These are phyloP conservation scores for Eimeria maxima DNA, from an alignment of 169 alveolate genomes.

Conservation along the genomic window DNA sequence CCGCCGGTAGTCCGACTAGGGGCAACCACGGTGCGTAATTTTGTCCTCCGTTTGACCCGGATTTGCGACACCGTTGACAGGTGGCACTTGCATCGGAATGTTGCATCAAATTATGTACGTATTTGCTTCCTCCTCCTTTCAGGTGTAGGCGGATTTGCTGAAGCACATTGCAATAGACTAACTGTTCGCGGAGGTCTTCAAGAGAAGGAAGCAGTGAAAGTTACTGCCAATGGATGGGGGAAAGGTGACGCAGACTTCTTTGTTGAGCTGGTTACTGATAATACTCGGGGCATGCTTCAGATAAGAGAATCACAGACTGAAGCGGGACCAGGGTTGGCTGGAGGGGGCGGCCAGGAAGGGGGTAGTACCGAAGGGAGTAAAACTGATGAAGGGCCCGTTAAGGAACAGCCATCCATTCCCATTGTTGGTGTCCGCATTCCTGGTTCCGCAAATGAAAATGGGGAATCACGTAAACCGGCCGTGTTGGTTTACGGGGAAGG, in stretches of 20 bases:
- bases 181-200: constrained; percentile 19
- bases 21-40: neutral
- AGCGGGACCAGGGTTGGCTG: constrained; percentile 13
- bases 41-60: neutral
- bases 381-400: neutral
- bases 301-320: neutral
- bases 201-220: neutral
- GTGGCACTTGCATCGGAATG: neutral
- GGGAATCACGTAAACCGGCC: neutral
- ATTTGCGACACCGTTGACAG: neutral
- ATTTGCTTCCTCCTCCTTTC: neutral
- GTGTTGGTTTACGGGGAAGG: constrained; percentile 14
- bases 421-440: constrained; percentile 39
- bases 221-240: constrained; percentile 46
- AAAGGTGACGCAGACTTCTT: neutral
- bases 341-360: neutral
- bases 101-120: neutral
- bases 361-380: neutral
- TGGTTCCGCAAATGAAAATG: neutral
- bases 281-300: neutral
- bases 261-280: constrained; percentile 9
- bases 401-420: constrained; percentile 27
- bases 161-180: constrained; percentile 41
- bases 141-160: neutral
- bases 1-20: neutral